A percentile compares a stretch with the other conserved stretches of the same genome.
Evolutionary conservation across 2,329 filamentous ascomycete genomes (phyloP).

Genomic region (Zymoseptoria brevis): DNA sequence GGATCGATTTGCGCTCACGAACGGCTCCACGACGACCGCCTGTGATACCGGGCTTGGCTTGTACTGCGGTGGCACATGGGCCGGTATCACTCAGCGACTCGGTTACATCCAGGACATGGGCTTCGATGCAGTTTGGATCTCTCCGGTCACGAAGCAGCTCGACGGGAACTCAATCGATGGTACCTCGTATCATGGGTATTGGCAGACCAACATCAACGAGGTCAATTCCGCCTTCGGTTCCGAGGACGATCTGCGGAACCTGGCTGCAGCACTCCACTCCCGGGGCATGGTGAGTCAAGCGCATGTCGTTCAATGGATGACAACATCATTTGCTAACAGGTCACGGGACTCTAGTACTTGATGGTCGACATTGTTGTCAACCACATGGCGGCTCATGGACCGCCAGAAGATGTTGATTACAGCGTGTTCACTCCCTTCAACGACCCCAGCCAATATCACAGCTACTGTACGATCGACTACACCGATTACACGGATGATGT

Average conservation of each 20-base stretch:
- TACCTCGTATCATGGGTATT: conserved; percentile 50
- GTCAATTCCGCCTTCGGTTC: conserved; percentile 33
- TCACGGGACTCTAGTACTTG: conserved; percentile 22
- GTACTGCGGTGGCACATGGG: conserved; percentile 56
- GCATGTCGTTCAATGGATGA: background rate
- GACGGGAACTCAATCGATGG: conserved; percentile 31
- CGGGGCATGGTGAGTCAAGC: conserved; percentile 29
- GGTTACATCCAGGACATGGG: conserved; percentile 53
- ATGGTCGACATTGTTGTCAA: conserved; percentile 34
- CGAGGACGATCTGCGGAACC: conserved; percentile 29
- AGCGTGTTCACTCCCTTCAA: conserved; percentile 35
- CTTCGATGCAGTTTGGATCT: conserved; percentile 40
- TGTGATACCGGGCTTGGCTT: conserved; percentile 29
- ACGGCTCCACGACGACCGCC: conserved; percentile 33
- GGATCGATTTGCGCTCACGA: conserved; percentile 34
- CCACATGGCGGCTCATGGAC: conserved; percentile 31
- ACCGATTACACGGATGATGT: conserved; percentile 30
- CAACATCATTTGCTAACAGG: conserved; percentile 7
- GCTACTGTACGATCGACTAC: conserved; percentile 52
- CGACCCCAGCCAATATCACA: conserved; percentile 37
- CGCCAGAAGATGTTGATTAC: conserved; percentile 24
- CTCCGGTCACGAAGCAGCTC: conserved; percentile 45
- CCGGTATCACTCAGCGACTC: conserved; percentile 50
- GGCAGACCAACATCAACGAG: conserved; percentile 42
- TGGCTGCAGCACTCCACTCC: conserved; percentile 29